Conservation (phyloP, 2,329 filamentous ascomycete species). For the Botrytis tulipae region DNA sequence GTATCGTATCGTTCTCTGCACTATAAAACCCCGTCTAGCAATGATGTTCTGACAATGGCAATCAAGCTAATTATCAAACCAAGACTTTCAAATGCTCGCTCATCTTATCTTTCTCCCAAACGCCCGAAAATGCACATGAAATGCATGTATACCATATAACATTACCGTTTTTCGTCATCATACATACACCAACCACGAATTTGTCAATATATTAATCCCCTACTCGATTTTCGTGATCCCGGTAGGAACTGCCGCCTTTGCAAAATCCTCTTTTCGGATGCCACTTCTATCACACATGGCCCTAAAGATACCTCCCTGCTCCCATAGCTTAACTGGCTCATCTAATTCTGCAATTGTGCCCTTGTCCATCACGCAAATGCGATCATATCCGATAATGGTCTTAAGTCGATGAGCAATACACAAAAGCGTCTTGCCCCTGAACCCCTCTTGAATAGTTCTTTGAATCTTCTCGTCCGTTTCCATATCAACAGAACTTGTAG, state of each 20-base stretch:
- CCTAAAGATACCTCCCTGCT: constrained; percentile 72
- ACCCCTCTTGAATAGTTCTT: constrained; percentile 78
- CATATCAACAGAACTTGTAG: constrained; percentile 89
- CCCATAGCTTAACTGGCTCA: constrained; percentile 70
- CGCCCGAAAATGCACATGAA: not conserved
- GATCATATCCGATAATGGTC: constrained; percentile 91
- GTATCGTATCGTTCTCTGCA: not conserved
- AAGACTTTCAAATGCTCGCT: not conserved
- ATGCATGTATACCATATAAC: not conserved
- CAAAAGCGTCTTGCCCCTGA: constrained; percentile 81
- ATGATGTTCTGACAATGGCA: not conserved
- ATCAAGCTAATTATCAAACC: not conserved
- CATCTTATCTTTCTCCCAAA: not conserved
- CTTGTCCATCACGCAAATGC: constrained; percentile 94
- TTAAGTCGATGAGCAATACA: constrained; percentile 91
- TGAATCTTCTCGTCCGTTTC: constrained; percentile 97
- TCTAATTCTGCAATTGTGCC: constrained; percentile 86
- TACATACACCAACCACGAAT: not conserved
- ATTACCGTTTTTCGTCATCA: not conserved
- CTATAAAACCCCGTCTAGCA: not conserved
- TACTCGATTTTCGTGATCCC: not conserved
- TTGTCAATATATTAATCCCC: not conserved
- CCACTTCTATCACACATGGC: constrained; percentile 66
- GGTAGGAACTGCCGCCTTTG: not conserved
- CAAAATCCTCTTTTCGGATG: constrained; percentile 38